Evolutionary conservation across 2,329 filamentous ascomycete genomes (phyloP).

Genomic region (Colletotrichum euphorbiae): DNA sequence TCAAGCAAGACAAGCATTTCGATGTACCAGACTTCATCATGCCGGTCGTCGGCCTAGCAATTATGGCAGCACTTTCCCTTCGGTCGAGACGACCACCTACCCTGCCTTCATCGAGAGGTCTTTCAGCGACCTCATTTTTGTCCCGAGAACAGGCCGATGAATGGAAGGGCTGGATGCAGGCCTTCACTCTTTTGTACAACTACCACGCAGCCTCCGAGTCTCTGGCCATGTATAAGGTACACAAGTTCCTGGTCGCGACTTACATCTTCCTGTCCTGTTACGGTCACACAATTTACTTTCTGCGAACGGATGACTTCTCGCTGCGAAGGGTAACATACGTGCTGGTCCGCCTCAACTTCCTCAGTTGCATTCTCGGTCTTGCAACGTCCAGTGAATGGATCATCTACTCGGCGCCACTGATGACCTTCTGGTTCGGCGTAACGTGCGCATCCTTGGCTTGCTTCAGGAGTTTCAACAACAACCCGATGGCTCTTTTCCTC

Average conservation of each 20-base stretch:
- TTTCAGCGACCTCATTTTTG: constrained; percentile 46
- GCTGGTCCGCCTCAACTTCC: constrained; percentile 67
- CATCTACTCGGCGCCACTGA: constrained; percentile 67
- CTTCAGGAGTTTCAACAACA: constrained; percentile 55
- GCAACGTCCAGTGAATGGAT: constrained; percentile 65
- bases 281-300: constrained; percentile 70
- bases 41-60: constrained; percentile 42
- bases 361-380: constrained; percentile 65
- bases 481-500: constrained; percentile 53
- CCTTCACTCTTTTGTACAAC: constrained; percentile 64
- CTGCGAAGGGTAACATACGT: constrained; percentile 58
- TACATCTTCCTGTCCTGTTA: constrained; percentile 74
- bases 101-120: neutral
- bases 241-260: constrained; percentile 64
- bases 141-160: constrained; percentile 70
- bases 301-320: constrained; percentile 68
- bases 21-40: constrained; percentile 44
- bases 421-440: constrained; percentile 72
- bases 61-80: constrained; percentile 40
- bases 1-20: constrained; percentile 63
- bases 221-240: constrained; percentile 65
- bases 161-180: constrained; percentile 76
- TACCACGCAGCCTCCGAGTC: constrained; percentile 63
- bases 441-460: constrained; percentile 64
- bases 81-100: constrained; percentile 6